Evolutionary conservation across 2,329 filamentous ascomycete genomes (phyloP).

Genomic region (Botrytis elliptica): DNA sequence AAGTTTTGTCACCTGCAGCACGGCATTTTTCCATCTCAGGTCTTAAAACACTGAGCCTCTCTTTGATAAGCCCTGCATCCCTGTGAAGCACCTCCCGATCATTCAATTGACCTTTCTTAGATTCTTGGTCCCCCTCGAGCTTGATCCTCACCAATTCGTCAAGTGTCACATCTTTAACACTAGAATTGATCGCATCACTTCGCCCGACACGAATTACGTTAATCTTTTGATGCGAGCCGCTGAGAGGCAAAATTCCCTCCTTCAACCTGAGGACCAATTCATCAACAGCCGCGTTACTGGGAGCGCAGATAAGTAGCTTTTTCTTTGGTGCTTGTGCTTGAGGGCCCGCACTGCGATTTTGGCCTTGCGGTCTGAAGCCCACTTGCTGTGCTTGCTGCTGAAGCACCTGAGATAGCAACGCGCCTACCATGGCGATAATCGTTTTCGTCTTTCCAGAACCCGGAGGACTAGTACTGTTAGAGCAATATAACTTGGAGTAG

Average conservation of each 20-base stretch:
- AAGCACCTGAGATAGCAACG: constrained; percentile 62
- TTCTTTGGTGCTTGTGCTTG: constrained; percentile 52
- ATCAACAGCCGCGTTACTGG: constrained; percentile 96
- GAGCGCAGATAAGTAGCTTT: constrained; percentile 94
- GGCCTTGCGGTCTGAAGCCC: constrained; percentile 38
- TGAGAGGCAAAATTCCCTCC: constrained; percentile 74
- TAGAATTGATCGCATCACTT: constrained; percentile 86
- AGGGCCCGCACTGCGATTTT: constrained; percentile 38
- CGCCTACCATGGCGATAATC: constrained; percentile 92
- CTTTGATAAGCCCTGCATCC: constrained; percentile 71
- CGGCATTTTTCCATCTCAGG: constrained; percentile 69
- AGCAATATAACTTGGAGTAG: constrained; percentile 33
- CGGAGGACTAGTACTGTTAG: constrained; percentile 61
- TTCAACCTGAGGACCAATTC: constrained; percentile 93
- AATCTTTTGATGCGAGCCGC: constrained; percentile 71
- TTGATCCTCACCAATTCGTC: constrained; percentile 84
- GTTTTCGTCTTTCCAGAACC: constrained; percentile 99
- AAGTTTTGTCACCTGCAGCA: constrained; percentile 49
- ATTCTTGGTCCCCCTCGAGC: constrained; percentile 61
- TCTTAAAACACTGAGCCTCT: constrained; percentile 68
- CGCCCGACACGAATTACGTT: constrained; percentile 88
- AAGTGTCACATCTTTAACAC: constrained; percentile 86
- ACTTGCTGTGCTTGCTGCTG: constrained; percentile 36
- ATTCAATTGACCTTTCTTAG: constrained; percentile 52
- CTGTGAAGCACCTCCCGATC: constrained; percentile 57